A percentile compares a stretch with the other conserved stretches of the same genome.
Evolutionary conservation across 257 asterid species (phyloP).

Genomic region (Avicennia marina): DNA sequence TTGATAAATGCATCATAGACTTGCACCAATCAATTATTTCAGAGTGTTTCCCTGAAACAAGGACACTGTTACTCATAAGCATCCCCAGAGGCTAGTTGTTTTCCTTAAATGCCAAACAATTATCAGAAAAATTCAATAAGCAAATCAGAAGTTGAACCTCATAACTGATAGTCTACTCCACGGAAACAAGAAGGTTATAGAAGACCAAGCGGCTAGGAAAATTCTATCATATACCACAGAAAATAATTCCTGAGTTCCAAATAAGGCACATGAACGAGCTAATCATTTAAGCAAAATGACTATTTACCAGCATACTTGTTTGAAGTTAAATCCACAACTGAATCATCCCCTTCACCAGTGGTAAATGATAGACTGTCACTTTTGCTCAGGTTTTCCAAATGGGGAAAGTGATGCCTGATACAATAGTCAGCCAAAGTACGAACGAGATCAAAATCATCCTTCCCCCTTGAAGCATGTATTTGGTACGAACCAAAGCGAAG

Average conservation of each 20-base stretch:
- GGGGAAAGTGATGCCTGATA: conserved; percentile 81
- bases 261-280: neutral
- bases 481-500: conserved; percentile 96
- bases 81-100: too few relatives aligned
- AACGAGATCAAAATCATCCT: conserved; percentile 67
- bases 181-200: too few relatives aligned
- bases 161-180: too few relatives aligned
- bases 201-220: too few relatives aligned
- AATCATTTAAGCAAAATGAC: neutral
- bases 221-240: too few relatives aligned
- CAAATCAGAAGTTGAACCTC: neutral
- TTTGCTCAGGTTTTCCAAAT: conserved; percentile 72
- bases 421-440: conserved; percentile 81
- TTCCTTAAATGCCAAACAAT: neutral
- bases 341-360: conserved; percentile 77
- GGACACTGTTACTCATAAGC: too few relatives aligned
- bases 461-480: conserved; percentile 85
- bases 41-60: too few relatives aligned
- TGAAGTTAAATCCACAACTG: conserved; percentile 88
- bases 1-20: too few relatives aligned
- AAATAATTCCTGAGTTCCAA: neutral
- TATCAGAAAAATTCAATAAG: neutral
- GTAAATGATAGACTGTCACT: conserved; percentile 80
- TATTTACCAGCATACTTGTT: conserved; percentile 87
- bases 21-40: too few relatives aligned